phyloP scores from a whole-genome alignment of 2,329 filamentous ascomycete genomes.

The Phoma sp. region DNA sequence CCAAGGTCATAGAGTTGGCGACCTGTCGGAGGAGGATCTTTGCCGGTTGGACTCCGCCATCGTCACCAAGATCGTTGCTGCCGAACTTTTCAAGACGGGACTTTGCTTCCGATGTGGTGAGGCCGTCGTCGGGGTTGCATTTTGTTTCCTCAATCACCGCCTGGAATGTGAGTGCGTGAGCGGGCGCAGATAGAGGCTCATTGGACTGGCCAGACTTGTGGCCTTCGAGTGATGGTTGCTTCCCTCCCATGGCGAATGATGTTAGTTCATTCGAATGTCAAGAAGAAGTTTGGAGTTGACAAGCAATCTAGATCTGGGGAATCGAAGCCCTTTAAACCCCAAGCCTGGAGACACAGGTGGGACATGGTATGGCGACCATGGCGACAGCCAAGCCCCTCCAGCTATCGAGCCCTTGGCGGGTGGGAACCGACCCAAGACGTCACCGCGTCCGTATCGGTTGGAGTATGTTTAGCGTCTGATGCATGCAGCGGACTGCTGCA shows the following conservation, averaged over 20 bases:
- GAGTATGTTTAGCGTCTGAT: constrained; percentile 20
- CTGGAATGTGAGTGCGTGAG: constrained; percentile 65
- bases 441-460: constrained; percentile 31
- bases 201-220: constrained; percentile 56
- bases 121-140: constrained; percentile 71
- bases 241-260: constrained; percentile 46
- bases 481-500: constrained; percentile 15
- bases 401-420: constrained; percentile 36
- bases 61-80: constrained; percentile 74
- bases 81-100: constrained; percentile 58
- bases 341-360: constrained; percentile 25
- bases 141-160: constrained; percentile 63
- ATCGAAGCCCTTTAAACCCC: constrained; percentile 38
- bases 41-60: constrained; percentile 71
- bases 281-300: constrained; percentile 34
- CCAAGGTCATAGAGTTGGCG: constrained; percentile 79
- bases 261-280: constrained; percentile 24
- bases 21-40: constrained; percentile 77
- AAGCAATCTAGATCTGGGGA: constrained; percentile 41
- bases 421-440: constrained; percentile 30
- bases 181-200: constrained; percentile 64
- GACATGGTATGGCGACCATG: constrained; percentile 25
- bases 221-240: constrained; percentile 43
- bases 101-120: constrained; percentile 65
- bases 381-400: constrained; percentile 38